Percentiles rank a stretch among this genome's conserved stretches.
Conservation (phyloP, 371 early-diverging fungal genomes). For the Apophysomyces variabilis region DNA sequence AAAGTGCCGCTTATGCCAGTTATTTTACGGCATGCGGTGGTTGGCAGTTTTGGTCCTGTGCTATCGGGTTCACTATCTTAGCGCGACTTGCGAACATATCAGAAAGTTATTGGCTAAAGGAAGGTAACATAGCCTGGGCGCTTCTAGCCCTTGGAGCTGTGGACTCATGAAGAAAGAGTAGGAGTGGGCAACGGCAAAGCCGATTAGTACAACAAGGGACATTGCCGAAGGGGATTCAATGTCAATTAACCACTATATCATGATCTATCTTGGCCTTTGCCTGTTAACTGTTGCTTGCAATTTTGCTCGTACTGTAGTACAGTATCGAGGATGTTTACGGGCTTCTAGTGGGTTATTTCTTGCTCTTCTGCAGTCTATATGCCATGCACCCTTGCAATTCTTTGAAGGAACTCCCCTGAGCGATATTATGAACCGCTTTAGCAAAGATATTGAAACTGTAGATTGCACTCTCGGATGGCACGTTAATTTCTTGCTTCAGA, state of each 20-base stretch:
- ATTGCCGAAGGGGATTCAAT: constrained; percentile 1
- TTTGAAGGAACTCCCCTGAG: constrained; percentile 89
- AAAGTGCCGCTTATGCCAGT: constrained; percentile 44
- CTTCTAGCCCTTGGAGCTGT: background rate
- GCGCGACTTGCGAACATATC: constrained; percentile 40
- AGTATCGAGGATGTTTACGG: constrained; percentile 64
- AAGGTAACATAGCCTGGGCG: constrained; percentile 30
- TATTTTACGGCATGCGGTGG: constrained; percentile 54
- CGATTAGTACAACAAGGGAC: constrained; percentile 4
- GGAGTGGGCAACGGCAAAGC: constrained; percentile 47
- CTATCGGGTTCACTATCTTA: constrained; percentile 37
- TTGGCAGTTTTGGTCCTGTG: constrained; percentile 43
- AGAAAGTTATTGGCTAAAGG: constrained; percentile 60
- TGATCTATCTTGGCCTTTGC: constrained; percentile 38
- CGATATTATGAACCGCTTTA: constrained; percentile 88
- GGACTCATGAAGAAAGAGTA: constrained; percentile 9
- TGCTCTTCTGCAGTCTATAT: constrained; percentile 59
- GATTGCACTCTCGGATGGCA: constrained; percentile 75
- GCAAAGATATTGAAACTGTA: constrained; percentile 82
- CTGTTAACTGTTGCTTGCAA: constrained; percentile 37
- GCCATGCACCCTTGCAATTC: constrained; percentile 78
- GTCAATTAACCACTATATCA: constrained; percentile 34
- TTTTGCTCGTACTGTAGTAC: constrained; percentile 59
- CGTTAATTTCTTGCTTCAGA: constrained; percentile 70
- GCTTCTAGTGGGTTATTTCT: constrained; percentile 67